Percentiles rank a stretch among this genome's conserved stretches.
Conservation (phyloP, 2,329 filamentous ascomycete species). For the Alternaria metachromatica region DNA sequence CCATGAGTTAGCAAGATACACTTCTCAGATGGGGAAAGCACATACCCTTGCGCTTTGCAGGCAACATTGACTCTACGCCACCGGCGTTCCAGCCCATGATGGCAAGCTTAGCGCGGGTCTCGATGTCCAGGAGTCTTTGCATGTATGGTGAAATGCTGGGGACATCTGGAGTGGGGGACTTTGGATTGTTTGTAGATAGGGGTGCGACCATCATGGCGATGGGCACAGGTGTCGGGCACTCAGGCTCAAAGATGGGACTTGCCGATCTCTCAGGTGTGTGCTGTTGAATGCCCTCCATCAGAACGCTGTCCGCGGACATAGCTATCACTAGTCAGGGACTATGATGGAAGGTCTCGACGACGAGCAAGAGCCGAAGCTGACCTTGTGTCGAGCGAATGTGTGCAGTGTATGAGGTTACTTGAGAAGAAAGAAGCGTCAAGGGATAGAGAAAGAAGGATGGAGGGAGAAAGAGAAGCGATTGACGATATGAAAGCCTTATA, state of each 20-base stretch:
- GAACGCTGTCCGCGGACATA: background rate
- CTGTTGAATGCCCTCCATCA: background rate
- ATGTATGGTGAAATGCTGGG: background rate
- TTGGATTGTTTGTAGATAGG: background rate
- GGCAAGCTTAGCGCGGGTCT: background rate
- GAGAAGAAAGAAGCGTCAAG: background rate
- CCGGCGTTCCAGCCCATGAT: background rate
- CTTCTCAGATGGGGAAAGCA: too few relatives aligned
- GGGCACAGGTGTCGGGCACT: background rate
- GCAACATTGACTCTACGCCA: background rate
- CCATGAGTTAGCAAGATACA: background rate
- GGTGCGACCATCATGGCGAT: background rate
- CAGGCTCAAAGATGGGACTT: constrained; percentile 6
- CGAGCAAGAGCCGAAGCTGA: background rate
- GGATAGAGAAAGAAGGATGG: background rate
- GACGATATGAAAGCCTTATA: background rate
- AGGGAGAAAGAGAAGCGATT: background rate
- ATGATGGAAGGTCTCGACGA: background rate
- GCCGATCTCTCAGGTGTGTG: background rate
- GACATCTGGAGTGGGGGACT: background rate
- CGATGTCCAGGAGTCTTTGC: background rate
- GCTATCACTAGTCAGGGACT: background rate
- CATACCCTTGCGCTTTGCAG: constrained; percentile 8
- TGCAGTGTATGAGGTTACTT: background rate
- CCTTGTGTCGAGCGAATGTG: background rate